Percentiles rank a stretch among this genome's conserved stretches.
Evolutionary conservation across 768 basidiomycete species (phyloP).

Genomic region (Royoungia palumana): DNA sequence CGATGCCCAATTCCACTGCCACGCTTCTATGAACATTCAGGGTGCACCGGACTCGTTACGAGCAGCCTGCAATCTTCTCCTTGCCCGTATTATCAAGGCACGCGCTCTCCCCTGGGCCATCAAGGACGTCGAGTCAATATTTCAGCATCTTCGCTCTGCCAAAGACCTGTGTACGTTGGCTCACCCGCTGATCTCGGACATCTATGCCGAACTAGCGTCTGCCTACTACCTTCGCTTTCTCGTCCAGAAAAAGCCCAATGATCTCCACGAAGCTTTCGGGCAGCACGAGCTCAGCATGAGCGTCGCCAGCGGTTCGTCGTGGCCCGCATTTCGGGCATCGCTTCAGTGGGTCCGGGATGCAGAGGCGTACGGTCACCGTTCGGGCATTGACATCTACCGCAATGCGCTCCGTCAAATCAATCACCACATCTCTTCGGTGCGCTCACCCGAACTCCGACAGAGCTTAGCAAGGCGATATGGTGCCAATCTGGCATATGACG

Average conservation of each 20-base stretch:
- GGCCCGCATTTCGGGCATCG: constrained; percentile 18
- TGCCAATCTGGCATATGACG: constrained; percentile 24
- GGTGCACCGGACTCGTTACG: constrained; percentile 8
- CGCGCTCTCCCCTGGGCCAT: constrained; percentile 25
- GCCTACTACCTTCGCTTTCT: constrained; percentile 26
- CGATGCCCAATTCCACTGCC: constrained; percentile 20
- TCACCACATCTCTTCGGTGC: constrained; percentile 12
- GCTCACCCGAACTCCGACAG: constrained; percentile 18
- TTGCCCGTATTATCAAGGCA: constrained; percentile 20
- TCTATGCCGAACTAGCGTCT: constrained; percentile 25
- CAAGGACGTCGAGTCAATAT: constrained; percentile 24
- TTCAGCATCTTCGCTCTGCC: constrained; percentile 24
- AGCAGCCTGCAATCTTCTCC: constrained; percentile 16
- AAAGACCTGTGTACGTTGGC: constrained; percentile 20
- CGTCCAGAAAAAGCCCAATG: constrained; percentile 11
- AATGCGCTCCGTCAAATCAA: constrained; percentile 25
- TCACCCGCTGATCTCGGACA: constrained; percentile 18
- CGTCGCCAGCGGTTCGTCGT: constrained; percentile 11
- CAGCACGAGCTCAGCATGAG: constrained; percentile 23
- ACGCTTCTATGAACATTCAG: constrained; percentile 3
- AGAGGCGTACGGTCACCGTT: constrained; percentile 21
- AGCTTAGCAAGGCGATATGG: constrained; percentile 9
- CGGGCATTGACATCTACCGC: constrained; percentile 30
- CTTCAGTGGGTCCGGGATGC: constrained; percentile 22
- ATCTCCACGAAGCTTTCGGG: constrained; percentile 25